Evolutionary conservation across 2,329 filamentous ascomycete species (phyloP).

Genomic region (Diaporthe helianthi): DNA sequence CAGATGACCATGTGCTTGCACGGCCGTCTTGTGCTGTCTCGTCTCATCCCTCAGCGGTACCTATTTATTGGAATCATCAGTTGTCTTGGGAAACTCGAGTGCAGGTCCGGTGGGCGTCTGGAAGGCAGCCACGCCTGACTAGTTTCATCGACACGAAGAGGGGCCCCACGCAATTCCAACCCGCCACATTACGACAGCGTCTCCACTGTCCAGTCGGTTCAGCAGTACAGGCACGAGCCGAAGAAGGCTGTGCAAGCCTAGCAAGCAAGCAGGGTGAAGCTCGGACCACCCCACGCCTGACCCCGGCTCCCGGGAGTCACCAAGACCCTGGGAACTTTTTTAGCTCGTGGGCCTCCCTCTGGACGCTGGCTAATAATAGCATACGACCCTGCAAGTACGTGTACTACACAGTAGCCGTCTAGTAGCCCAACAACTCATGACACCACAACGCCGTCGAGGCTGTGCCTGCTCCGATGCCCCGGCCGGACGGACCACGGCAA

Average conservation of each 20-base stretch:
- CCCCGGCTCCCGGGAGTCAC: neutral
- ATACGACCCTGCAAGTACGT: neutral
- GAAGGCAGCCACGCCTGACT: slow-evolving; percentile 12
- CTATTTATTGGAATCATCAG: slow-evolving; percentile 20
- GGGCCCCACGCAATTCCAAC: slow-evolving; percentile 23
- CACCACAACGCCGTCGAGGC: slow-evolving; percentile 10
- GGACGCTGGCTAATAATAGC: slow-evolving; percentile 9
- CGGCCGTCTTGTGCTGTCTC: slow-evolving; percentile 14
- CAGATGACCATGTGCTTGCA: slow-evolving; percentile 4
- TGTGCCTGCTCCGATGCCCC: slow-evolving; percentile 9
- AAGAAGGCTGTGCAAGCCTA: slow-evolving; percentile 20
- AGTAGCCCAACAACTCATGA: neutral
- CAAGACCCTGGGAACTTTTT: neutral
- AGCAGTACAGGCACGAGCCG: neutral
- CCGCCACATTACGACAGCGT: slow-evolving; percentile 27
- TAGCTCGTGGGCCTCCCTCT: slow-evolving; percentile 24
- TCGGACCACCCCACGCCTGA: slow-evolving; percentile 4
- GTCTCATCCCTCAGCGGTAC: slow-evolving; percentile 15
- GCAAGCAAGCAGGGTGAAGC: neutral
- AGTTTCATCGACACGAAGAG: slow-evolving; percentile 3
- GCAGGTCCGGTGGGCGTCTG: neutral
- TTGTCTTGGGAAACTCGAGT: neutral
- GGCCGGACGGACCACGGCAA: slow-evolving; percentile 13
- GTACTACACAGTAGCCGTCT: neutral
- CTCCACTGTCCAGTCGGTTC: neutral